These are phyloP conservation scores for Forsythia suspensa DNA, from an alignment of 257 asterid genomes.

Conservation along the genomic window DNA sequence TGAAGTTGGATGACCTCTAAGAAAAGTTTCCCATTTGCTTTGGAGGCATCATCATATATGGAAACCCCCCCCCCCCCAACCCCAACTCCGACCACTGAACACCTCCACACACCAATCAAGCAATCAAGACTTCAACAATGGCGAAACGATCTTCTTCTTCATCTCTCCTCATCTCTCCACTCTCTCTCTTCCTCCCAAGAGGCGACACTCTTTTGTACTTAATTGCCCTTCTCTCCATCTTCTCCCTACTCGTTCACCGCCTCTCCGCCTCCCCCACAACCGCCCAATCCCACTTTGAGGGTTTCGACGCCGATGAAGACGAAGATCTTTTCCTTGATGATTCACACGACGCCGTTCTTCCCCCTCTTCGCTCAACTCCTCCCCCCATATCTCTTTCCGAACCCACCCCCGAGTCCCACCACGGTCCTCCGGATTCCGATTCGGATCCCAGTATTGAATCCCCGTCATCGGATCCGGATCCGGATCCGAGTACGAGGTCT, in stretches of 20 bases:
- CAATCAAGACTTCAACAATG: slow-evolving; percentile 28
- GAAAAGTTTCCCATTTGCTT: neutral
- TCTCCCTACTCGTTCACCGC: slow-evolving; percentile 71
- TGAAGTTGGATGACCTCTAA: neutral
- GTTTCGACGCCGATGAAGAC: slow-evolving; percentile 86
- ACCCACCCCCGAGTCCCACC: slow-evolving; percentile 55
- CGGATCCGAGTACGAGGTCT: slow-evolving; percentile 35
- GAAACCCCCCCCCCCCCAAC: no score
- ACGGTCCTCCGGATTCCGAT: slow-evolving; percentile 52
- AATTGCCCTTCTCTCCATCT: slow-evolving; percentile 55
- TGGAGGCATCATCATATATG: neutral
- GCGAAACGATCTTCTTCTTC: slow-evolving; percentile 47
- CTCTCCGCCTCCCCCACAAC: slow-evolving; percentile 52
- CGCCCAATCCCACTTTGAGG: slow-evolving; percentile 71
- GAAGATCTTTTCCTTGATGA: slow-evolving; percentile 44
- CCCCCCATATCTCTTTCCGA: slow-evolving; percentile 59
- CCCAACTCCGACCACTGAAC: neutral
- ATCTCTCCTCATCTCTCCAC: slow-evolving; percentile 28
- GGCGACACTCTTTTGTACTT: slow-evolving; percentile 50
- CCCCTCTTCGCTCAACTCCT: slow-evolving; percentile 47
- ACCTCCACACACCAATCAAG: neutral
- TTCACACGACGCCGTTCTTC: slow-evolving; percentile 28
- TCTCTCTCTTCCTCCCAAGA: slow-evolving; percentile 56
- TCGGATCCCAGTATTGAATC: slow-evolving; percentile 24
- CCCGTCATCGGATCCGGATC: slow-evolving; percentile 44